Evolutionary conservation across 2,329 filamentous ascomycete species (phyloP), one percentile per base, ranked within the genome.

Genomic region (Periconia digitata): DNA sequence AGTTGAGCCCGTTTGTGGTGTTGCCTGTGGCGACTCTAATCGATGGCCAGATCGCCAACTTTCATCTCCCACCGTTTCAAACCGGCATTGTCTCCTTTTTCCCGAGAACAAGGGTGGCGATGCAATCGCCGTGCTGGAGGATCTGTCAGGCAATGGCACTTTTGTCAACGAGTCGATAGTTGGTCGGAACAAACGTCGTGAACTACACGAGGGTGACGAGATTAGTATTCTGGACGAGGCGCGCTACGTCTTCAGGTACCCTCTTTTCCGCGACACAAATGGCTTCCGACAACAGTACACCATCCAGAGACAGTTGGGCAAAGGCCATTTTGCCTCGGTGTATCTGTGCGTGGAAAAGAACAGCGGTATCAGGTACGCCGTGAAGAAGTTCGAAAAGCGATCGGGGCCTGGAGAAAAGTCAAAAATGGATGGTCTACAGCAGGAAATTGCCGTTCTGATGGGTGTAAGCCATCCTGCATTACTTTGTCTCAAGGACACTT

Each of bases 401-500:
- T 80, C 85, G 2, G 89, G 88, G n/a, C 81, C 86, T 50, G 90
- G 92, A 35, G 91, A 96, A 57, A 84, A 83, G 55, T 87, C 89
- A 16, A 92, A 92, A 71, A 85, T 86, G 6, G 90, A 96, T 50
- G 87, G 90, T 2, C 74, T 97, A 39, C 90, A 96, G 67, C 92
- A 97, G 70, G 95, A 99, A 70, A 95, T 99, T 67, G 92, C 90
- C 18, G 90, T 99, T 15, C 76, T 99, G 51, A 97, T 96, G 91
- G 85, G 91, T n/a, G 90, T 99, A 52, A 95, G 89, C 67, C 94
- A 99, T 70, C 89, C 91, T 3, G 94, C 95, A 58, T 82, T 99
- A 44, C 79, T 99, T 13, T 96, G 92, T 67, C 77, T 99, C 46
- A 96, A 95, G 71, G 92, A 96, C 58, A 96, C 91, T 0, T 99